These are phyloP conservation scores for Chrysoporthe puriensis DNA, from an alignment of 2,329 filamentous ascomycete genomes.

Conservation along the genomic window DNA sequence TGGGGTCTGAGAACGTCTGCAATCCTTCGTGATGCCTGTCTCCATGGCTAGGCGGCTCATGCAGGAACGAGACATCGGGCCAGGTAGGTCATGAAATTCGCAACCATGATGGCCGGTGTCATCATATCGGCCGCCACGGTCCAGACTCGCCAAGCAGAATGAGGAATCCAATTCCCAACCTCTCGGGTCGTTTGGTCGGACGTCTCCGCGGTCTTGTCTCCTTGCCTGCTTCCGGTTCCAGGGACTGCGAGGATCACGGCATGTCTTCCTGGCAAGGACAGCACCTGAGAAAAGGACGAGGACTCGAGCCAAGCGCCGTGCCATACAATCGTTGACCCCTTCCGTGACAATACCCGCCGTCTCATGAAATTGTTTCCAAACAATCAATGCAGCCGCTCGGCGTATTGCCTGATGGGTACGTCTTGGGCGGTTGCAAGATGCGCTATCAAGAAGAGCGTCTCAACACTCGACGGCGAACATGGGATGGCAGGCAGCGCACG, in stretches of 20 bases:
- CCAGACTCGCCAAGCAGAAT: background rate
- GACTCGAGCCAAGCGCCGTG: constrained; percentile 4
- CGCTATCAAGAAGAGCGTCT: constrained; percentile 12
- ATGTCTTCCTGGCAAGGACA: background rate
- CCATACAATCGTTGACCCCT: constrained; percentile 1
- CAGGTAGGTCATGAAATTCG: background rate
- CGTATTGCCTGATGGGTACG: constrained; percentile 8
- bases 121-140: background rate
- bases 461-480: background rate
- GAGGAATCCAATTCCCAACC: background rate
- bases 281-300: background rate
- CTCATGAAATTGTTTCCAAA: constrained; percentile 1
- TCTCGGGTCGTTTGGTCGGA: background rate
- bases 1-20: constrained; percentile 1
- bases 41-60: background rate
- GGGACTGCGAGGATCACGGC: background rate
- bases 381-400: constrained; percentile 9
- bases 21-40: background rate
- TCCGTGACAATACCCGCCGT: background rate
- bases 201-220: background rate
- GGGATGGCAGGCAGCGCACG: background rate
- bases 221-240: constrained; percentile 10
- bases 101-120: no score
- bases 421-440: constrained; percentile 19
- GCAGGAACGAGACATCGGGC: background rate